These are phyloP conservation scores for Mucor lusitanicus DNA, from an alignment of 371 early-diverging fungal species.

Conservation along the genomic window DNA sequence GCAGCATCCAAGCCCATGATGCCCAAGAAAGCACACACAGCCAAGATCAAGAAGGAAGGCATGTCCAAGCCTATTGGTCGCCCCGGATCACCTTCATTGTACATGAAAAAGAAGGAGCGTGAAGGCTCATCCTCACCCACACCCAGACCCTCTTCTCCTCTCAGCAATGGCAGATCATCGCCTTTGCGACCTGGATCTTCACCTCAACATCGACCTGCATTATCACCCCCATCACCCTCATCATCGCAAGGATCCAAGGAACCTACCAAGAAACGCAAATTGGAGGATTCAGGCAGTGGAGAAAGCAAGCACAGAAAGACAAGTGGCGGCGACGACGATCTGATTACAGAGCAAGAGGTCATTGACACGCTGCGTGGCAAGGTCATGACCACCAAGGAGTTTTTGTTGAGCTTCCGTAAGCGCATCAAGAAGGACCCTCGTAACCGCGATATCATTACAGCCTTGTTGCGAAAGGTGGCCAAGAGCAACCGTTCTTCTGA, in stretches of 20 bases:
- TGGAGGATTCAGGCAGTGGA: constrained; percentile 18
- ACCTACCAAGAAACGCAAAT: constrained; percentile 36
- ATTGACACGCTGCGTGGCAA: constrained; percentile 57
- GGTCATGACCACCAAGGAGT: constrained; percentile 66
- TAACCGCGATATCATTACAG: constrained; percentile 63
- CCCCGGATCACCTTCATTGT: constrained; percentile 47
- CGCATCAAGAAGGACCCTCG: constrained; percentile 67
- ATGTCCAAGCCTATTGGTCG: constrained; percentile 48
- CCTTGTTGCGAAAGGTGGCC: constrained; percentile 67
- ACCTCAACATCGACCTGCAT: constrained; percentile 6
- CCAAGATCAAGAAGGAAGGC: constrained; percentile 55
- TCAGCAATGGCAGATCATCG: constrained; percentile 1
- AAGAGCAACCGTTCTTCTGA: constrained; percentile 46
- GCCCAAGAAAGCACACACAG: constrained; percentile 40
- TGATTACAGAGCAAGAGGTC: constrained; percentile 75
- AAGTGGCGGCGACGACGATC: constrained; percentile 24
- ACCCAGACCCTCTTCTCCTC: constrained; percentile 8
- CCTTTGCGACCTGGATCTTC: constrained; percentile 2
- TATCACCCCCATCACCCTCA: constrained; percentile 7
- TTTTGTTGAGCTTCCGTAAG: constrained; percentile 64
- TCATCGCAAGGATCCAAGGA: constrained; percentile 6
- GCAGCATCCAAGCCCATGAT: constrained; percentile 30
- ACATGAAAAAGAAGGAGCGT: constrained; percentile 23
- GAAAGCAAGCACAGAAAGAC: constrained; percentile 12
- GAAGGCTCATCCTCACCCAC: constrained; percentile 7